Evolutionary conservation across 352 stramenopile species (phyloP).

Genomic region (Saprolegnia diclina): DNA sequence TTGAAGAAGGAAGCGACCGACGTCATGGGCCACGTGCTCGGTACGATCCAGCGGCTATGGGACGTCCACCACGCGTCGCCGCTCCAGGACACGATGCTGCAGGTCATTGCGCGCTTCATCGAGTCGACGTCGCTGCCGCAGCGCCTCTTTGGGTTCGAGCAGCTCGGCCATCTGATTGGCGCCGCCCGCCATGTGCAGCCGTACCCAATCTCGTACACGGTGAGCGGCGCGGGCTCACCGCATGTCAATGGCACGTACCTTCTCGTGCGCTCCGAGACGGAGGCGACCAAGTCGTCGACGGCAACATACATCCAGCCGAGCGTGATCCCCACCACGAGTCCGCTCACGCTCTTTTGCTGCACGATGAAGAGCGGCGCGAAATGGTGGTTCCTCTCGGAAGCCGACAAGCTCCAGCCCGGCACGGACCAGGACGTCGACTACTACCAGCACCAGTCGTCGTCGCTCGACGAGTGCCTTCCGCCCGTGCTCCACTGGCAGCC

Average conservation of each 20-base stretch:
- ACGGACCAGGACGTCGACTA: constrained; percentile 99
- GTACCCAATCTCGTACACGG: constrained; percentile 83
- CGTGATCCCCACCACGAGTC: constrained; percentile 32
- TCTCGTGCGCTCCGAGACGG: constrained; percentile 40
- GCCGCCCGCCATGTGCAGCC: constrained; percentile 71
- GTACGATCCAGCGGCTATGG: constrained; percentile 72
- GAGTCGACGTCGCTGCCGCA: constrained; percentile 89
- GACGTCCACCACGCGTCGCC: constrained; percentile 50
- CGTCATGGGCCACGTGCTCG: constrained; percentile 67
- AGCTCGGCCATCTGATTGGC: constrained; percentile 91
- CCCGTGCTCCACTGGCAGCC: constrained; percentile 86
- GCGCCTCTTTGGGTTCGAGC: constrained; percentile 92
- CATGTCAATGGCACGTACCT: constrained; percentile 92
- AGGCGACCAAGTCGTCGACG: constrained; percentile 43
- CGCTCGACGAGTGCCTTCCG: constrained; percentile 90
- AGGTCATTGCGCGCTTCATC: constrained; percentile 79
- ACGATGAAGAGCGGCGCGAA: constrained; percentile 97
- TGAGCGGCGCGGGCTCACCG: constrained; percentile 84
- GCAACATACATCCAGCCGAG: constrained; percentile 68
- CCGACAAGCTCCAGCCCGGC: constrained; percentile 94
- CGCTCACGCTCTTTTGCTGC: constrained; percentile 95
- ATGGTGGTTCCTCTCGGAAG: constrained; percentile 99
- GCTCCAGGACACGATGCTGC: constrained; percentile 76
- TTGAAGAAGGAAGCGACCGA: constrained; percentile 85
- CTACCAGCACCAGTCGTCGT: constrained; percentile 95